Percentiles rank a stretch among this genome's conserved stretches.
phyloP scores from a whole-genome alignment of 2,329 filamentous ascomycete species.

The Fusarium newnesense region DNA sequence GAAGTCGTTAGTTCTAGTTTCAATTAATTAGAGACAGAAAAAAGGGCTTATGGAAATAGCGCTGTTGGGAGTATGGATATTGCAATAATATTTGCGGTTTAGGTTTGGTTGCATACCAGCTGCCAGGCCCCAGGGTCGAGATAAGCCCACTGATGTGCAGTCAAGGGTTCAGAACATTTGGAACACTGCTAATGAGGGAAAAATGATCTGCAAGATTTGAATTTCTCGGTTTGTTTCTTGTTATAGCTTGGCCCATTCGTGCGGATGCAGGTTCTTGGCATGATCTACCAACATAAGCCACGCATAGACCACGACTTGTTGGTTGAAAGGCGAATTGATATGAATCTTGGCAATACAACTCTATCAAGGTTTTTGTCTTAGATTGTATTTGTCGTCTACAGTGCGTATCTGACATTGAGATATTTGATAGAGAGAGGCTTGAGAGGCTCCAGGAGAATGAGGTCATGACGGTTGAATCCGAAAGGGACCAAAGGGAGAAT shows the following conservation, averaged over 20 bases:
- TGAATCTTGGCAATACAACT: conserved; percentile 5
- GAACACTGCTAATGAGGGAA: neutral
- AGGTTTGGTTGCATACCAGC: neutral
- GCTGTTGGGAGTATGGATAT: neutral
- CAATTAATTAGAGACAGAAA: neutral
- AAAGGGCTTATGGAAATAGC: neutral
- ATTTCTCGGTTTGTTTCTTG: neutral
- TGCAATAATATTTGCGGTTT: neutral
- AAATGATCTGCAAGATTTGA: neutral
- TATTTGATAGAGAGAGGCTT: neutral
- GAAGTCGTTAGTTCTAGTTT: neutral
- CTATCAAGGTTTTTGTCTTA: neutral
- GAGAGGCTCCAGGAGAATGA: conserved; percentile 15
- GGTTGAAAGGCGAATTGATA: neutral
- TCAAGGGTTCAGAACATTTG: neutral
- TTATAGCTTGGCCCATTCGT: neutral
- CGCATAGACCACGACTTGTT: neutral
- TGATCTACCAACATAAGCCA: neutral
- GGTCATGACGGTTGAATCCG: conserved; percentile 14
- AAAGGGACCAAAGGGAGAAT: neutral
- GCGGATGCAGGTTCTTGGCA: conserved; percentile 11
- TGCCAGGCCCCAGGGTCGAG: neutral
- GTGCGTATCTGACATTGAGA: neutral
- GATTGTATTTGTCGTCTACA: neutral
- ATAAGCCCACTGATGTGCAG: conserved; percentile 18